Evolutionary conservation across 2,329 filamentous ascomycete genomes (phyloP), one percentile per base, ranked within the genome.

Genomic region (Ilyonectria destructans): DNA sequence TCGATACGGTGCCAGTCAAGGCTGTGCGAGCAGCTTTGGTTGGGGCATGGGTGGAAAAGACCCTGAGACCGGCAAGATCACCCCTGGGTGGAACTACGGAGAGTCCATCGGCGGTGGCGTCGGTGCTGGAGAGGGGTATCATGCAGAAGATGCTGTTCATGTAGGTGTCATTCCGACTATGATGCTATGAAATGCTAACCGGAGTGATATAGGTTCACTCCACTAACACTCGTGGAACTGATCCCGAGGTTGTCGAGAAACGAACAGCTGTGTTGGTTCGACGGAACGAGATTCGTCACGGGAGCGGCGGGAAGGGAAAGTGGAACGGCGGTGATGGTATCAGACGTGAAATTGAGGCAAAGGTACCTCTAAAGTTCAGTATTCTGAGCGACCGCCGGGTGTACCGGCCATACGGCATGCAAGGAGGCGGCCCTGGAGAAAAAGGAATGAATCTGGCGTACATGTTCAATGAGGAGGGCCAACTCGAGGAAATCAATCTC

Each of bases 81-180:
- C 69, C 17, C 68, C 78, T 17, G 93, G 93, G 0, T 96, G 96
- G 77, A 93, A 93, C n/a, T 69, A 69, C 17, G 67, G 67, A 33
- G 67, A 69, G 40, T 69, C 31, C 58, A 75, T 81, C 37, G 77
- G 77, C 6, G 80, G 80, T 19, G 80, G 80, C 1, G 72, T 72
- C 4, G 80, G 80, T 15, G 80, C 79, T 2, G 79, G 79, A 0
- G 71, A 74, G 10, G 57, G 77, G 9, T 73, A 77, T 52, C 59
- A 77, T 15, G 80, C 80, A 12, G 75, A 74, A 49, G 66, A 72
- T 35, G 77, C 75, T 29, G 75, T 78, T 7, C 76, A 77, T 54
- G 74, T 54, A 21, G 15, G 51, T 35, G 17, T 21, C 8, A 13
- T 37, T 17, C 19, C 9, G 17, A 33, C 1, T 9, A 17, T 5